A percentile compares a stretch with the other conserved stretches of the same genome.
Conservation (phyloP, 768 basidiomycete species). For the Mycena haematopus region DNA sequence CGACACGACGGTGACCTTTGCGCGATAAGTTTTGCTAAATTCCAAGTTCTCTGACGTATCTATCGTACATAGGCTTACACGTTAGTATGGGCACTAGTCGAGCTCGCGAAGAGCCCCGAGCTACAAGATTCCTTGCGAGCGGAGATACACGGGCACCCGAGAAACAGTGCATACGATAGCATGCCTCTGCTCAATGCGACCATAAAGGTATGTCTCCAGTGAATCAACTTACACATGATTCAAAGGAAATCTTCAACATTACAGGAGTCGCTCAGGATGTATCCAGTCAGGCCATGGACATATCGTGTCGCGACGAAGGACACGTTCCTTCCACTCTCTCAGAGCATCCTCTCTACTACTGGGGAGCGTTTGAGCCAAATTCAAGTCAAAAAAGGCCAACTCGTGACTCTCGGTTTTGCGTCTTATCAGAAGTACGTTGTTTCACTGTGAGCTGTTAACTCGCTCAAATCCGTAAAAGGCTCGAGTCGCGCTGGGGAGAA, state of each 20-base stretch:
- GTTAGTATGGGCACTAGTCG: slow-evolving; percentile 30
- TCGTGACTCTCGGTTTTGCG: slow-evolving; percentile 42
- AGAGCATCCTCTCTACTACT: slow-evolving; percentile 40
- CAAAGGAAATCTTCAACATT: slow-evolving; percentile 11
- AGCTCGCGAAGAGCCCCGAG: slow-evolving; percentile 40
- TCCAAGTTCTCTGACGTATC: slow-evolving; percentile 20
- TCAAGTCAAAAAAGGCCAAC: slow-evolving; percentile 42
- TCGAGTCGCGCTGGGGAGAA: slow-evolving; percentile 41
- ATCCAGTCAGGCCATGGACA: slow-evolving; percentile 40
- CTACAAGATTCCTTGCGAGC: slow-evolving; percentile 41
- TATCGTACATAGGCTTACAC: slow-evolving; percentile 18
- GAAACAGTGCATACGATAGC: slow-evolving; percentile 24
- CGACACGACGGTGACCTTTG: slow-evolving; percentile 23
- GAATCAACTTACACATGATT: slow-evolving; percentile 13
- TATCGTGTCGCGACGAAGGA: slow-evolving; percentile 44
- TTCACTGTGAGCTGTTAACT: slow-evolving; percentile 30
- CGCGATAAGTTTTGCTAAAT: too few species aligned
- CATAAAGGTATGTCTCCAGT: slow-evolving; percentile 21
- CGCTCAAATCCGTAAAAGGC: slow-evolving; percentile 31
- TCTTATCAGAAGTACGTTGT: slow-evolving; percentile 45
- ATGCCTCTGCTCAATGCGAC: slow-evolving; percentile 23
- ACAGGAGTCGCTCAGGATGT: slow-evolving; percentile 41
- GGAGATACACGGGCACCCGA: slow-evolving; percentile 36
- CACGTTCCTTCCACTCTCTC: slow-evolving; percentile 49
- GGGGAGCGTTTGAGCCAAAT: slow-evolving; percentile 43